A percentile compares a stretch with the other conserved stretches of the same genome.
phyloP scores from a whole-genome alignment of 805 yeast genomes.

The Blastobotrys parvus region DNA sequence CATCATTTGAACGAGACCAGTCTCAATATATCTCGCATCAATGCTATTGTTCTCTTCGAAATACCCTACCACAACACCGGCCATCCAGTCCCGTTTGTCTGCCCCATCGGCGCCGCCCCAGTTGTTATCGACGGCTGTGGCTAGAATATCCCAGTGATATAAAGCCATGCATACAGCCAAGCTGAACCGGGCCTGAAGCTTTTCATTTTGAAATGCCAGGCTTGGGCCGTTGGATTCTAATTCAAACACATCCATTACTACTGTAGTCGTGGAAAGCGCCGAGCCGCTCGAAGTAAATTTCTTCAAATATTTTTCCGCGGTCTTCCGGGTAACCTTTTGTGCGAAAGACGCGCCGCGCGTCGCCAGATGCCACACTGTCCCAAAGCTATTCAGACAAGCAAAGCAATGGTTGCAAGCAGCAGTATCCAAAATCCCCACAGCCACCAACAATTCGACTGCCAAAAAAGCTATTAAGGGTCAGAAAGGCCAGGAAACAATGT shows the following conservation, averaged over 20 bases:
- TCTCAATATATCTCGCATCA: constrained; percentile 75
- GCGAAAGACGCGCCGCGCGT: no score
- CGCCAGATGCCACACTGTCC: no score
- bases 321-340: no score
- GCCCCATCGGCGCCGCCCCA: constrained; percentile 96
- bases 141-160: constrained; percentile 83
- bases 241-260: constrained; percentile 2
- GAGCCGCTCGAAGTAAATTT: no score
- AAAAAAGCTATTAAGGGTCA: no score
- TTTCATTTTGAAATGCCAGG: constrained; percentile 35
- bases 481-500: no score
- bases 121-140: constrained; percentile 77
- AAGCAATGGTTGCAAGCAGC: no score
- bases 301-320: no score
- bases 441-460: no score
- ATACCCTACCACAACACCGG: constrained; percentile 71
- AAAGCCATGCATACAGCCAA: constrained; percentile 87
- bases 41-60: constrained; percentile 56
- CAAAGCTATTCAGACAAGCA: no score
- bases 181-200: constrained; percentile 79
- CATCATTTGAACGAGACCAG: constrained; percentile 80
- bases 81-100: constrained; percentile 93
- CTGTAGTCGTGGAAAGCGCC: neutral
- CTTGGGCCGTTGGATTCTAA: constrained; percentile 11
- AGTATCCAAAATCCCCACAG: no score